These are phyloP conservation scores for Pseudozyma hubeiensis DNA, from an alignment of 1,284 basidiomycete species.

Conservation along the genomic window DNA sequence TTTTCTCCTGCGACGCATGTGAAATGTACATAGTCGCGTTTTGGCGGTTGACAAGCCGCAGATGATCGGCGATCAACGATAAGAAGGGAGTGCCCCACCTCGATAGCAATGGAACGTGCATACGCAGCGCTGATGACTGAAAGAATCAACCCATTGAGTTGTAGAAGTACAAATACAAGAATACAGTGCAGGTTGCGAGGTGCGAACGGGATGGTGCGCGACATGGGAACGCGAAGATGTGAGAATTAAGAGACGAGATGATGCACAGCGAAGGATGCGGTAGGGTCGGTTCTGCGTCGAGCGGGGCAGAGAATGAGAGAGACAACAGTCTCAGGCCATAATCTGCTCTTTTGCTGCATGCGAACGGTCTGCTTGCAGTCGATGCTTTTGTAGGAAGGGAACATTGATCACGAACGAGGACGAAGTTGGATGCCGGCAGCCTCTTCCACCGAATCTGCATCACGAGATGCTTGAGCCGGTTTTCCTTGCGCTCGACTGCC, in stretches of 20 bases:
- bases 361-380: neutral
- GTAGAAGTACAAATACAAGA: slow-evolving; percentile 1
- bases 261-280: neutral
- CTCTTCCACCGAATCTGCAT: slow-evolving; percentile 10
- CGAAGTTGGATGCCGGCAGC: slow-evolving; percentile 21
- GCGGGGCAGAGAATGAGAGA: too few relatives aligned
- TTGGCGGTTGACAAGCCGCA: too few relatives aligned
- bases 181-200: neutral
- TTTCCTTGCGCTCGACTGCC: slow-evolving; percentile 16
- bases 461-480: slow-evolving; percentile 1
- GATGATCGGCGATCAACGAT: too few relatives aligned
- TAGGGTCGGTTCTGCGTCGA: too few relatives aligned
- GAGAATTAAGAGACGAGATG: neutral
- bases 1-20: neutral
- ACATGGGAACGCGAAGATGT: neutral
- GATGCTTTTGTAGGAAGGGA: slow-evolving; percentile 1
- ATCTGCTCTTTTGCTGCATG: too few relatives aligned
- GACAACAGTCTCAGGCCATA: too few relatives aligned
- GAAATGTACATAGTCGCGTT: too few relatives aligned
- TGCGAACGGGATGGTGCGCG: neutral
- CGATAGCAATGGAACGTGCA: too few relatives aligned
- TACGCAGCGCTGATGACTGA: too few relatives aligned
- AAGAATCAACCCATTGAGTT: too few relatives aligned
- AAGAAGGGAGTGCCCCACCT: too few relatives aligned
- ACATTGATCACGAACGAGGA: slow-evolving; percentile 8